A percentile compares a stretch with the other conserved stretches of the same genome.
phyloP scores from a whole-genome alignment of 768 basidiomycete genomes.

The Leucosporidium scottii region DNA sequence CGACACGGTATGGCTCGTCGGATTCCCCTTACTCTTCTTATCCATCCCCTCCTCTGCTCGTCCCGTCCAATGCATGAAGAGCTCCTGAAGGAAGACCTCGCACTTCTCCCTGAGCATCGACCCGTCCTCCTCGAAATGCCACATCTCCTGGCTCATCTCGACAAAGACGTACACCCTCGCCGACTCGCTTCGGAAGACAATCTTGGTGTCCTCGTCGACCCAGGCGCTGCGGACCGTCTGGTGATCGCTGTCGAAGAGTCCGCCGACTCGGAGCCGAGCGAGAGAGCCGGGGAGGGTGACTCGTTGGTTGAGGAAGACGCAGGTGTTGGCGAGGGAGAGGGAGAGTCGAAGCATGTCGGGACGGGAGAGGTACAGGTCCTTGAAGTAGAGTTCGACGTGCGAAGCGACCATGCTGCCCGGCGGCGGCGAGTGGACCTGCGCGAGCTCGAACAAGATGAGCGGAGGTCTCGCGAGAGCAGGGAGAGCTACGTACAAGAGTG shows the following conservation, averaged over 20 bases:
- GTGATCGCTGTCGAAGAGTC: conserved; percentile 55
- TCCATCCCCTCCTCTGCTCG: conserved; percentile 14
- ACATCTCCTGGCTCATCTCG: conserved; percentile 90
- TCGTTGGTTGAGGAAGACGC: conserved; percentile 75
- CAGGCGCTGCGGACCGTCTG: conserved; percentile 52
- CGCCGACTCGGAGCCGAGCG: conserved; percentile 66
- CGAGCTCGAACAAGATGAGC: conserved; percentile 4
- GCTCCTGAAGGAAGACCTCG: conserved; percentile 85
- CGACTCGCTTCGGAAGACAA: conserved; percentile 81
- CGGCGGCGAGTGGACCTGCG: conserved; percentile 28
- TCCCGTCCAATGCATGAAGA: conserved; percentile 70
- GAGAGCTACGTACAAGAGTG: conserved; percentile 52
- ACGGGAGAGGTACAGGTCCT: conserved; percentile 61
- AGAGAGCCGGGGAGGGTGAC: conserved; percentile 75
- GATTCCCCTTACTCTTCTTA: conserved; percentile 48
- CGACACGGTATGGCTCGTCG: conserved; percentile 86
- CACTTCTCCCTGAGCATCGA: conserved; percentile 83
- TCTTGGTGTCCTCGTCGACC: conserved; percentile 73
- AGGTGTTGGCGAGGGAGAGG: conserved; percentile 70
- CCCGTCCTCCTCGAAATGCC: conserved; percentile 94
- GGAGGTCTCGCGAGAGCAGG: not conserved
- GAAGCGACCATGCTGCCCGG: conserved; percentile 53
- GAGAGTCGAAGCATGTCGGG: conserved; percentile 95
- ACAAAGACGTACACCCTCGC: conserved; percentile 91
- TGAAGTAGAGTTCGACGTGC: conserved; percentile 82